Base-by-base conservation (phyloP, 2,329 filamentous ascomycete species). In the Monascus ruber region DNA sequence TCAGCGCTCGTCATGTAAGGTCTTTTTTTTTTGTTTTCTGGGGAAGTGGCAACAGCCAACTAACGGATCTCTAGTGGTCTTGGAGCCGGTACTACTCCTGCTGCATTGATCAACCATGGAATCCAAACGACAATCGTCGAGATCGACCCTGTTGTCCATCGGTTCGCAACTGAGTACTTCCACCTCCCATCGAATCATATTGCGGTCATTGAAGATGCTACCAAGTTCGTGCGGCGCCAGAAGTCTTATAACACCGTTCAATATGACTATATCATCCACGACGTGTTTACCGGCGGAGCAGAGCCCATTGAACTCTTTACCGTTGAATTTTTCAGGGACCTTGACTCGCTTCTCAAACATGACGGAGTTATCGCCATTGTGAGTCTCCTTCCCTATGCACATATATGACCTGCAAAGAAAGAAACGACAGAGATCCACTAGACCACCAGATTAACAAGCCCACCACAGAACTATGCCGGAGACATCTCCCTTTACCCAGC, bases 261-360 rank as follows among this genome's bases (percentile, higher is more conserved):
- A 58, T 98, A 83, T 59, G 82, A 95, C 65, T 96, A 94, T 66
- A 91, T 98, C 54, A 74, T 98, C 39, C 91, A 98, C 60, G 91
- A 98, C 51, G 91, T 98, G 24, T 98, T 98, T 60, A 98, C 91
- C 1, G 91, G 91, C 24, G 91, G 91, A 38, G 88, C 87, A 0
- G 91, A 96, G 60, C 91, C 91, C 0, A 77, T 88, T 2, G 71
- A 80, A 5, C 76, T 98, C 5, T 98, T 98, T 63, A 96, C 88
- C 0, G 61, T 79, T 4, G 82, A 91, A 50, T 96, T 98, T 53
- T 65, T 98, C 33, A 63, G 74, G 38, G 77, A 81, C 4, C 69
- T 98, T 1, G 68, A 76, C 47, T 60, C 72, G 4, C 72, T 96
- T 5, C 70, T 98, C 34, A 83, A 78, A 46, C 76, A 81, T 0